Conservation (phyloP, 2,329 filamentous ascomycete genomes). For the Colletotrichum siamense region DNA sequence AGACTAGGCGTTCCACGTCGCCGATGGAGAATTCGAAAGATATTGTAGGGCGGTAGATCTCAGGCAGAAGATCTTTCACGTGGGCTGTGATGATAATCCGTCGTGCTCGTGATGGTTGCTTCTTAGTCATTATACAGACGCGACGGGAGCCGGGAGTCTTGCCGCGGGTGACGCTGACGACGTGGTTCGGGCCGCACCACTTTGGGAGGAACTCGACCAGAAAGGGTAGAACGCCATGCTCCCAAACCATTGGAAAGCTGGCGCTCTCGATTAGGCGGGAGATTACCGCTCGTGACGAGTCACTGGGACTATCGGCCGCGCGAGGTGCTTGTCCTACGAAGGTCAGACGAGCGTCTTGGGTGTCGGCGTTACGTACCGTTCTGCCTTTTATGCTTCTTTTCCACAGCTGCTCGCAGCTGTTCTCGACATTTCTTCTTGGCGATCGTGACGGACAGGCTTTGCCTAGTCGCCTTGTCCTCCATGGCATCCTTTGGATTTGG, state of each 20-base stretch:
- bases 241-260: slow-evolving; percentile 46
- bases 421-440: slow-evolving; percentile 42
- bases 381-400: slow-evolving; percentile 37
- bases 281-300: slow-evolving; percentile 29
- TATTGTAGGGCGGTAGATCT: slow-evolving; percentile 31
- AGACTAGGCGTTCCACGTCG: slow-evolving; percentile 40
- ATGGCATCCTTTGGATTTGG: neutral
- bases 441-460: slow-evolving; percentile 30
- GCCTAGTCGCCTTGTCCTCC: slow-evolving; percentile 25
- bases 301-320: slow-evolving; percentile 36
- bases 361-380: slow-evolving; percentile 24
- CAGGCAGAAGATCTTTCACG: slow-evolving; percentile 45
- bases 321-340: slow-evolving; percentile 28
- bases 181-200: slow-evolving; percentile 45
- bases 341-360: neutral
- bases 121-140: slow-evolving; percentile 46
- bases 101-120: slow-evolving; percentile 37
- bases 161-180: slow-evolving; percentile 43
- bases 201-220: slow-evolving; percentile 45
- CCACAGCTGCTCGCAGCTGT: slow-evolving; percentile 37
- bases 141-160: slow-evolving; percentile 37
- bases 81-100: slow-evolving; percentile 44
- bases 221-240: slow-evolving; percentile 49
- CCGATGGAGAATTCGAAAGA: slow-evolving; percentile 45
- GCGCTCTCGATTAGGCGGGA: slow-evolving; percentile 36